phyloP scores from a whole-genome alignment of 805 yeast species.

The Torulaspora indica region DNA sequence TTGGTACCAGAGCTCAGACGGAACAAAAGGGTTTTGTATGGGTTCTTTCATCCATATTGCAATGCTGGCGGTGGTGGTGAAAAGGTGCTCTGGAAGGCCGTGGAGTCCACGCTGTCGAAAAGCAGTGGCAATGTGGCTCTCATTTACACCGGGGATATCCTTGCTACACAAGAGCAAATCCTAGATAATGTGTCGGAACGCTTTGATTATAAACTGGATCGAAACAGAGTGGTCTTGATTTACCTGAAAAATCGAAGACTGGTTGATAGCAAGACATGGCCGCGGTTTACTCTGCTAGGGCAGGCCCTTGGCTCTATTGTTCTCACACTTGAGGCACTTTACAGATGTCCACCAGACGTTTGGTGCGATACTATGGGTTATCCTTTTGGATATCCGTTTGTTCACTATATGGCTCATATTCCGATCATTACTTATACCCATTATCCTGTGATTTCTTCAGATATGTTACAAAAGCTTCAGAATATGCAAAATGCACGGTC shows the following conservation, averaged over 20 bases:
- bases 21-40: conserved; percentile 45
- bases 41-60: conserved; percentile 93
- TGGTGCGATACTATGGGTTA: conserved; percentile 93
- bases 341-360: conserved; percentile 72
- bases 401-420: conserved; percentile 50
- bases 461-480: conserved; percentile 69
- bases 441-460: conserved; percentile 84
- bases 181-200: conserved; percentile 49
- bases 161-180: conserved; percentile 46
- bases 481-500: conserved; percentile 14
- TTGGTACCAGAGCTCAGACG: conserved; percentile 12
- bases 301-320: conserved; percentile 79
- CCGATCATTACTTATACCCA: conserved; percentile 91
- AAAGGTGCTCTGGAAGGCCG: conserved; percentile 92
- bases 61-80: conserved; percentile 99
- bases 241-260: conserved; percentile 51
- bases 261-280: conserved; percentile 73
- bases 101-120: conserved; percentile 56
- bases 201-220: conserved; percentile 53
- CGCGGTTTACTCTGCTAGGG: conserved; percentile 72
- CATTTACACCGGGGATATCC: conserved; percentile 67
- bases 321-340: conserved; percentile 66
- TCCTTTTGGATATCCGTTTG: conserved; percentile 77
- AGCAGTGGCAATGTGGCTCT: conserved; percentile 51
- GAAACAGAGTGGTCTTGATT: conserved; percentile 54